A percentile compares a stretch with the other conserved stretches of the same genome.
Conservation (phyloP, 768 basidiomycete genomes). For the Asterophora parasitica region DNA sequence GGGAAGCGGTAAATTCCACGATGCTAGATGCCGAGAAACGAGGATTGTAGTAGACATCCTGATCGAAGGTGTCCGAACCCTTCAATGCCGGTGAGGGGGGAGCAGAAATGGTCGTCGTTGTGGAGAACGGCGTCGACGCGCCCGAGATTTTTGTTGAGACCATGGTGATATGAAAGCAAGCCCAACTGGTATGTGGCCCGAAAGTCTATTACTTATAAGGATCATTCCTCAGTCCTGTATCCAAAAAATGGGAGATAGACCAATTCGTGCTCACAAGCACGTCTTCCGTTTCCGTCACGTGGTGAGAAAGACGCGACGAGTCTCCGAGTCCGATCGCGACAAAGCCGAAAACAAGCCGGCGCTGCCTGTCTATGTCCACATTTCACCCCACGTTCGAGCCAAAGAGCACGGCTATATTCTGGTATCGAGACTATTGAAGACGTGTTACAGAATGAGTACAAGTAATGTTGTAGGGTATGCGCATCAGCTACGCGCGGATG, state of each 20-base stretch:
- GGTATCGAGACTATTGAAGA: not conserved
- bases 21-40: constrained; percentile 53
- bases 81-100: constrained; percentile 31
- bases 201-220: no score
- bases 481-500: constrained; percentile 28
- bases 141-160: constrained; percentile 25
- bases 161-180: constrained; percentile 10
- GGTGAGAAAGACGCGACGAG: no score
- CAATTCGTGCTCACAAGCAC: constrained; percentile 41
- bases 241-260: constrained; percentile 21
- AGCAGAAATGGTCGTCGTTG: constrained; percentile 34
- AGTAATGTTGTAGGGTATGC: not conserved
- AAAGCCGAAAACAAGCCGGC: no score
- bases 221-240: not conserved
- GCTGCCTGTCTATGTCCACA: no score
- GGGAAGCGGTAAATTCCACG: constrained; percentile 67
- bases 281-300: constrained; percentile 26
- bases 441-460: not conserved
- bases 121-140: constrained; percentile 36
- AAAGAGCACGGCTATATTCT: no score
- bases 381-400: no score
- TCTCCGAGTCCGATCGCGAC: no score
- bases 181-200: no score
- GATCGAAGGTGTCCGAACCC: constrained; percentile 19
- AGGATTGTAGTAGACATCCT: constrained; percentile 36